A percentile compares a stretch with the other conserved stretches of the same genome.
Evolutionary conservation across 2,329 filamentous ascomycete genomes (phyloP).

Genomic region (Cladophialophora bantiana): DNA sequence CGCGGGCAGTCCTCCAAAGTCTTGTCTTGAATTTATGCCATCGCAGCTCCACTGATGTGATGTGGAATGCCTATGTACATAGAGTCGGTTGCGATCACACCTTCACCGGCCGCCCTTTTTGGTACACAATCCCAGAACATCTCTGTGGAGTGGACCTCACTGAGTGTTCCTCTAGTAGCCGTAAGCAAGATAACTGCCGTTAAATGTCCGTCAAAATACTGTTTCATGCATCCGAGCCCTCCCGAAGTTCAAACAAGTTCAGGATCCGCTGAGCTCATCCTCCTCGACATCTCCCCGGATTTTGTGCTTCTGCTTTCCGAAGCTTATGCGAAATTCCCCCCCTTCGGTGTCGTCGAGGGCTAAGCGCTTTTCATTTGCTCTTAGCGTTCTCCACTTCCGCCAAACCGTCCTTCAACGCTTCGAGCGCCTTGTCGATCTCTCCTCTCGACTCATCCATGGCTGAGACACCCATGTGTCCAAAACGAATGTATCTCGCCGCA

Average conservation of each 20-base stretch:
- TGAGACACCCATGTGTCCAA: conserved; percentile 97
- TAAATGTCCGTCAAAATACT: not conserved
- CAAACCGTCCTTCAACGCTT: conserved; percentile 76
- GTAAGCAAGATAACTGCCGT: not conserved
- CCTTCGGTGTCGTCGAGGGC: not conserved
- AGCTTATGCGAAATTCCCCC: not conserved
- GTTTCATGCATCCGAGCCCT: not conserved
- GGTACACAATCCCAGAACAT: not conserved
- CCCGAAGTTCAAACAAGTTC: not conserved
- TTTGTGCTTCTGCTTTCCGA: not conserved
- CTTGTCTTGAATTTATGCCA: not conserved
- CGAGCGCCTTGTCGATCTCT: conserved; percentile 84
- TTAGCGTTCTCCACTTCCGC: conserved; percentile 73
- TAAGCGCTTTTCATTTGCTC: conserved; percentile 15
- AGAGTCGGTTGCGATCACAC: not conserved
- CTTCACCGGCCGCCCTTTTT: not conserved
- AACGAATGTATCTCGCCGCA: conserved; percentile 88
- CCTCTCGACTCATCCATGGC: conserved; percentile 78
- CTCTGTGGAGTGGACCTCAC: not conserved
- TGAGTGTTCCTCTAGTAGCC: not conserved
- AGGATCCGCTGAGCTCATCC: not conserved
- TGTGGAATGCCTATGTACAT: not conserved
- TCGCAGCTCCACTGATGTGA: not conserved
- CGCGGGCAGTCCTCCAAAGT: not conserved
- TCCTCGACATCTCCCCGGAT: not conserved